Base-by-base conservation (phyloP, 805 yeast species). In the Candida suzukii region DNA sequence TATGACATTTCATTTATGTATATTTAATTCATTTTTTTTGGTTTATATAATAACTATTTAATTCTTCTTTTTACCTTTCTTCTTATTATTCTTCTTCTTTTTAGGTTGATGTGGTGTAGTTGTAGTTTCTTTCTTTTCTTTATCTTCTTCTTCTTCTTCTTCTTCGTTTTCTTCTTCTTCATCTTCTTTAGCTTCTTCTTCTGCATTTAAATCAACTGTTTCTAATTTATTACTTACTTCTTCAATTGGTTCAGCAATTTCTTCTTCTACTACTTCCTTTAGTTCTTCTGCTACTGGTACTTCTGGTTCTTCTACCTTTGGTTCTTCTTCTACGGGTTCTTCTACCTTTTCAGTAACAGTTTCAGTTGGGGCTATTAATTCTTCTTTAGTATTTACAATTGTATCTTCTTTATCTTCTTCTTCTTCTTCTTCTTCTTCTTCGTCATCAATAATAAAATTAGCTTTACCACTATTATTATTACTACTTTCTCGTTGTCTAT, bases 261-360 rank as follows among this genome's bases (percentile, higher is more conserved):
- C 43, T 20, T 35, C 29, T 20, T 26, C 33, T 14, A 28, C 45
- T 14, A 31, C 42, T 19, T 33, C 40, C 19, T 19, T 40, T 16
- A 35, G 13, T 2, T 36, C 43, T 4, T 19, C 41, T 40, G 32
- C 41, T 9, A 44, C 45, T 18, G 20, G 26, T 34, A 40, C 38
- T 22, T 46, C 48, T 13, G 26, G 29, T 19, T 31, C 43, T 25
- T 33, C 41, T 21, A 20, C 41, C 24, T 17, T 36, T 22, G 39
- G 31, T 25, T 21, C 37, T 37, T 40, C 41, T 22, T 41, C 38
- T 19, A 17, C 28, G 8, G 30, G 37, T 22, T 67, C 51, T 47
- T 67, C 67, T 2, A 62, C 58, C 3, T 49, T 42, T 41, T 68
- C 72, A n/a, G 16, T 34, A 29, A n/a, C 32, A 11, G 32, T 6